Evolutionary conservation across 2,329 filamentous ascomycete genomes (phyloP), one percentile per base, ranked within the genome.

Genomic region (Catunica adiposa): DNA sequence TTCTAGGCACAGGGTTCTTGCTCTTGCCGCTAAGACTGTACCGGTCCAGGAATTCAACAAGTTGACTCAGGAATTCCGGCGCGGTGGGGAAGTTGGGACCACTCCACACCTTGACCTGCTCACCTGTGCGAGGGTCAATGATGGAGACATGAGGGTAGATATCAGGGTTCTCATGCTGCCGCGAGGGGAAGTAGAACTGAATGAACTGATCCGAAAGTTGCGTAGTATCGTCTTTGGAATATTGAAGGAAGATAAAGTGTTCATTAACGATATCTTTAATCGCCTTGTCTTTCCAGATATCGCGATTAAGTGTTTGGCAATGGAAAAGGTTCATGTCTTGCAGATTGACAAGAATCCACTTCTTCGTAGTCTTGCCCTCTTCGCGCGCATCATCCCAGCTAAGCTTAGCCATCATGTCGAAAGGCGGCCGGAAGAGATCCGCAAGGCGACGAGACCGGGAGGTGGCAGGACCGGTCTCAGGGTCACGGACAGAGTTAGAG

Each of bases 141-240:
- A 98, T 95, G 47, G 89, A 88, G 57, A 97, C 92, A 66, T 98
- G 89, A 4, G 92, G 92, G 66, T 94, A 98, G 62, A 89, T 89
- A 64, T 90, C 85, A n/a, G 82, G 77, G 64, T 84, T 84, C 63
- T 94, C 88, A 61, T 85, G 80, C 46, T 74, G 73, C 55, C 80
- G 77, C 65, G 73, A 73, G 1, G 74, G 72, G 60, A 97, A 89
- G 71, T 98, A 98, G 68, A 95, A 94, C 56, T 86, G 86, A 59
- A 94, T 74, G 67, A 94, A 98, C 61, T 88, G 82, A 61, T 80
- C 74, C 0, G 86, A 87, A 38, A 82, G 78, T 20, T 38, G 17
- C 15, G 25, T 52, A 0, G 80, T 78, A 62, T 94, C 89, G 61
- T 88, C 82, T 68, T 94, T 95, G 62, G 83, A 81, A 70, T 92